These are phyloP conservation scores for Globomyces pollinis-pini DNA, from an alignment of 192 early-diverging fungal species.

Conservation along the genomic window DNA sequence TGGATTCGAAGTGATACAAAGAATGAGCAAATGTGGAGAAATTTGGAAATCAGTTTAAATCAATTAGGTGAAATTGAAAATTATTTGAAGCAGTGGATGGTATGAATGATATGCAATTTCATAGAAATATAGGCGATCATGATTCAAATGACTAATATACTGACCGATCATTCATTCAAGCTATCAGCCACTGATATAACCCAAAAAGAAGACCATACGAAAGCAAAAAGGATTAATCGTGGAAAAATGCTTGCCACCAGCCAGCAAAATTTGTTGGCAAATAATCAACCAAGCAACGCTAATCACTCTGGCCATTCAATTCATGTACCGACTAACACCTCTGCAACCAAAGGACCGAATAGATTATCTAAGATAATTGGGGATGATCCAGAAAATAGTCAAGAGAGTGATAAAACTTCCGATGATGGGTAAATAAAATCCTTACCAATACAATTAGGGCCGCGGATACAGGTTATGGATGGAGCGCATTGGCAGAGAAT, in stretches of 20 bases:
- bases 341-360: too few relatives aligned
- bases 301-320: too few relatives aligned
- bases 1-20: constrained; percentile 54
- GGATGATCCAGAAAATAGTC: not conserved
- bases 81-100: not conserved
- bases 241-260: too few relatives aligned
- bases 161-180: not conserved
- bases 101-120: too few relatives aligned
- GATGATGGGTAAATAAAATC: not conserved
- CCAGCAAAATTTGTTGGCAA: too few relatives aligned
- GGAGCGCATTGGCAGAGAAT: not conserved
- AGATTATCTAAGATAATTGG: not conserved
- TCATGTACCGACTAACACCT: too few relatives aligned
- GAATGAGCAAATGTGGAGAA: constrained; percentile 50
- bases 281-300: too few relatives aligned
- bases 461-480: not conserved
- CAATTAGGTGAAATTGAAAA: not conserved
- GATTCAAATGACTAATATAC: not conserved
- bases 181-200: not conserved
- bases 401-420: not conserved
- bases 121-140: not conserved
- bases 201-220: not conserved
- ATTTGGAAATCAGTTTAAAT: constrained; percentile 37
- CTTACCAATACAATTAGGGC: not conserved
- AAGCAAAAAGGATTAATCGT: not conserved